Evolutionary conservation across 208 protist genomes (phyloP).

Genomic region (Vickermania ingenoplastis): DNA sequence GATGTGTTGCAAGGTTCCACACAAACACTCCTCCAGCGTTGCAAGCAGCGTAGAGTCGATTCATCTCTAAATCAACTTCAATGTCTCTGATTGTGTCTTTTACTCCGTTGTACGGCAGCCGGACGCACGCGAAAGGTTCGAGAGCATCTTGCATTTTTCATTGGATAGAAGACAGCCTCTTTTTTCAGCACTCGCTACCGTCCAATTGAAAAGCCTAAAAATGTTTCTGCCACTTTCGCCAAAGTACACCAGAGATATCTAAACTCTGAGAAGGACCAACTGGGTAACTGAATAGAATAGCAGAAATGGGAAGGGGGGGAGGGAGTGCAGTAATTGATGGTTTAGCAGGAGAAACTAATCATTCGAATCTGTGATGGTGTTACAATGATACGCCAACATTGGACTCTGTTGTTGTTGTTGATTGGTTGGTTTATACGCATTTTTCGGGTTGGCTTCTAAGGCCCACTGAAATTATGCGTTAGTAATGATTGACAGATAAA

Average conservation of each 20-base stretch:
- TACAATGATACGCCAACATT: too few relatives aligned
- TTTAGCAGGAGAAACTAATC: background rate
- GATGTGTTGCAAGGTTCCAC: slow-evolving; percentile 21
- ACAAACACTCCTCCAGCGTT: slow-evolving; percentile 21
- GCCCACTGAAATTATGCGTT: too few relatives aligned
- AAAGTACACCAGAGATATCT: background rate
- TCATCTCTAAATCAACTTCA: slow-evolving; percentile 23
- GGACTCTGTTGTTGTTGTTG: too few relatives aligned
- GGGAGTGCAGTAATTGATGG: background rate
- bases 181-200: background rate
- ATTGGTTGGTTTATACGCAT: too few relatives aligned
- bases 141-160: too few relatives aligned
- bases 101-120: slow-evolving; percentile 15
- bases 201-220: background rate
- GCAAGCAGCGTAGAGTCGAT: slow-evolving; percentile 32
- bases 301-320: background rate
- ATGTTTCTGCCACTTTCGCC: background rate
- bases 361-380: too few relatives aligned
- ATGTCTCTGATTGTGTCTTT: slow-evolving; percentile 23
- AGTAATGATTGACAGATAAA: too few relatives aligned
- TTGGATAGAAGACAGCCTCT: background rate
- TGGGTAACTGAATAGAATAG: background rate
- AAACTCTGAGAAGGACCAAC: background rate
- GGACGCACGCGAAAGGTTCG: slow-evolving; percentile 17
- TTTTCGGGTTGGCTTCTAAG: too few relatives aligned